phyloP scores from a whole-genome alignment of 2,329 filamentous ascomycete species.

The Claviceps fusiformis region DNA sequence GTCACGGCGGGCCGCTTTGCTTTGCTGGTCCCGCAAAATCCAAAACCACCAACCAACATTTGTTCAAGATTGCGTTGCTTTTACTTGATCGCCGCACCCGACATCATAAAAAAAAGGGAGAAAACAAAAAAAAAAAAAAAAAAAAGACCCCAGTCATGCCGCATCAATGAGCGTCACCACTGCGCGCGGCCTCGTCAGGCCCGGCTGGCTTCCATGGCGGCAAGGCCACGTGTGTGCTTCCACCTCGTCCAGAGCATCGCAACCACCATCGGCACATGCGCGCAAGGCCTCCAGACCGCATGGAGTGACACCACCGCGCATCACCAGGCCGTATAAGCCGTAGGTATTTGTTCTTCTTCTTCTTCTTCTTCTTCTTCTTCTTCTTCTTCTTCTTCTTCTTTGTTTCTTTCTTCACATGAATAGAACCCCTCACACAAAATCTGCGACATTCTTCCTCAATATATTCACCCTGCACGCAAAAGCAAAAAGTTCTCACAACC shows the following conservation, averaged over 20 bases:
- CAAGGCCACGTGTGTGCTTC: constrained; percentile 14
- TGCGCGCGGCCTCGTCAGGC: constrained; percentile 14
- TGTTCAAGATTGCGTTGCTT: no score
- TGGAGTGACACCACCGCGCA: constrained; percentile 10
- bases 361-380: background rate
- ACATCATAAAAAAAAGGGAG: no score
- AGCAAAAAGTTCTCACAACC: background rate
- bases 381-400: background rate
- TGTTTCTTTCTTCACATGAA: background rate
- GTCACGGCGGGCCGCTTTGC: no score
- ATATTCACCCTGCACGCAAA: no score
- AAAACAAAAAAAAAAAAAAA: no score
- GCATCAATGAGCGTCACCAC: constrained; percentile 16
- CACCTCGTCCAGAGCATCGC: constrained; percentile 11
- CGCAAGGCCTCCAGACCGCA: constrained; percentile 9
- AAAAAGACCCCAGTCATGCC: constrained; percentile 4
- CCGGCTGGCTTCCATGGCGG: constrained; percentile 13
- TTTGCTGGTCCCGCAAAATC: no score
- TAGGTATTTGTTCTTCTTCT: constrained; percentile 7
- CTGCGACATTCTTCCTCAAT: no score
- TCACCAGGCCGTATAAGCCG: constrained; percentile 18
- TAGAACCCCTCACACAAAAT: no score
- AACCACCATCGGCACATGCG: background rate
- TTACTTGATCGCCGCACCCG: no score
- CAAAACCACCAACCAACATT: no score